Base-by-base conservation (phyloP, 192 early-diverging fungal genomes). In the Spinellus fusiger region DNA sequence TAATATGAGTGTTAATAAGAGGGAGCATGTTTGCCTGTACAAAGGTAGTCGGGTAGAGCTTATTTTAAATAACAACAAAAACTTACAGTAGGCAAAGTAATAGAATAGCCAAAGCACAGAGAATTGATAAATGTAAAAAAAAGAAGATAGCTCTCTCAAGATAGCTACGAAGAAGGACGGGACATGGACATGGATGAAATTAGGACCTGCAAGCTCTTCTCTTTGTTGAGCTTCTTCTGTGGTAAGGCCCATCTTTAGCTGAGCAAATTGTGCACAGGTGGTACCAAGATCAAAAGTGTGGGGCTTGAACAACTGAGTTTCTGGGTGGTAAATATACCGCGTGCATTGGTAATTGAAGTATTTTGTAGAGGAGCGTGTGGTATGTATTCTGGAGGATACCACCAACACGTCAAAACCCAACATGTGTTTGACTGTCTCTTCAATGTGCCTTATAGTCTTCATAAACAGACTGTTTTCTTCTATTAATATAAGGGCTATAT, bases 281-380 rank as follows among this genome's bases (percentile, higher is more conserved):
- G 61, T 61, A 32, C 86, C 87, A 20, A 89, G 67, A 18, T 76
- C 54, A 57, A 81, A 84, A 26, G 62, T 54, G 63, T 74, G 82
- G 20, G 84, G 86, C 47, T 75, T 74, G 73, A 87, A 91, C 23
- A 65, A 64, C 28, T 69, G 59, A n/a, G 64, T 53, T 25, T 73
- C 61, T 1, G 74, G 69, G 64, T 85, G 74, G 65, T 78, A 88
- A 9, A 91, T 82, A 70, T 82, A 91, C 38, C 89, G 83, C 22
- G 86, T 82, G 70, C 84, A 91, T 66, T 91, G 83, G 61, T 79
- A 86, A 16, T 79, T 77, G 61, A 91, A 86, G 66, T 80, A 91
- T 31, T 69, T 70, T 49, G 77, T 76, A 25, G 81, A 81, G 34
- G 64, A 62, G 15, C 64, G 52, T 0, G 86, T 85, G 7, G 49